Conservation (phyloP, 768 basidiomycete genomes). For the Omphalotus guepiniiformis region DNA sequence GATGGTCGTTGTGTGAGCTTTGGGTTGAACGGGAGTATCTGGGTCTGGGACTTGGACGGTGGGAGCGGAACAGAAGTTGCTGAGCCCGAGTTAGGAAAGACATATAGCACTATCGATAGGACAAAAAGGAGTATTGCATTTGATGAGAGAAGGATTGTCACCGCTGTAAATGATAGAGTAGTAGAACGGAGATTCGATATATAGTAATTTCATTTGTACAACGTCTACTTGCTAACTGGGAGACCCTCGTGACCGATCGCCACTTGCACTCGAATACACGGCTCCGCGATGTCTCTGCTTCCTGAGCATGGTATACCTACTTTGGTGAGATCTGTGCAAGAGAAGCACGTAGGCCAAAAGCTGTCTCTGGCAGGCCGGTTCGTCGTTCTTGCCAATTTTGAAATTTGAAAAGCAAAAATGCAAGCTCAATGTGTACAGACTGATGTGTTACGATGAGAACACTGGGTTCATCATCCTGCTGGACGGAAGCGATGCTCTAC, state of each 20-base stretch:
- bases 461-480: constrained; percentile 44
- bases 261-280: too few species aligned
- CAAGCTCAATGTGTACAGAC: constrained; percentile 29
- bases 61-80: constrained; percentile 41
- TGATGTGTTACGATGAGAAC: constrained; percentile 51
- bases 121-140: constrained; percentile 53
- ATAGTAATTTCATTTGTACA: too few species aligned
- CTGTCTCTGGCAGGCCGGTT: constrained; percentile 60
- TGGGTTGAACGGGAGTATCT: constrained; percentile 65
- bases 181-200: constrained; percentile 57
- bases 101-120: constrained; percentile 7
- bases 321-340: constrained; percentile 36
- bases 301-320: constrained; percentile 44
- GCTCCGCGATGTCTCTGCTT: constrained; percentile 40
- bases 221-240: too few species aligned
- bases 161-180: constrained; percentile 32
- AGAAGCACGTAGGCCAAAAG: constrained; percentile 43
- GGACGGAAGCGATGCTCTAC: constrained; percentile 45
- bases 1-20: constrained; percentile 83
- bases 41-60: constrained; percentile 84
- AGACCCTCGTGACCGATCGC: too few species aligned
- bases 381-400: neutral
- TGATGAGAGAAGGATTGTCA: constrained; percentile 73
- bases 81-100: constrained; percentile 19
- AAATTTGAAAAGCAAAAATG: constrained; percentile 3